These are phyloP conservation scores for Cystofilobasidium ferigula DNA, from an alignment of 768 basidiomycete species.

Conservation along the genomic window DNA sequence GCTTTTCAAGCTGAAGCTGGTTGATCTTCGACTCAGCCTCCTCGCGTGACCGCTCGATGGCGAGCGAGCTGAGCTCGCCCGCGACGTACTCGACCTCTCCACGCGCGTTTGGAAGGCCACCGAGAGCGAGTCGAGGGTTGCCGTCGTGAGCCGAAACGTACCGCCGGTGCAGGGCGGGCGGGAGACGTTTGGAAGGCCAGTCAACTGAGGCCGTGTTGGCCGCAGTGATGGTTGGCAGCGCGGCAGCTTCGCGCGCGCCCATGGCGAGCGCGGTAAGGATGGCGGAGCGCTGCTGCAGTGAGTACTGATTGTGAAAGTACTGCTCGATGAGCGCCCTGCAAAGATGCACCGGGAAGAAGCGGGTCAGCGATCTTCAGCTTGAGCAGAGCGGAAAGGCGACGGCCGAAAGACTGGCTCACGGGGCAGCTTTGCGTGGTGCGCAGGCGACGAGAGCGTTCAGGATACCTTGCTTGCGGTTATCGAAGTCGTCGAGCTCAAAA, in stretches of 20 bases:
- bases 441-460: slow-evolving; percentile 70
- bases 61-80: slow-evolving; percentile 47
- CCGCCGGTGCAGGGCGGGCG: slow-evolving; percentile 56
- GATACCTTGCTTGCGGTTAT: slow-evolving; percentile 60
- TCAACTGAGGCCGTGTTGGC: slow-evolving; percentile 35
- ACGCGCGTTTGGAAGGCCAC: not conserved
- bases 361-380: no score
- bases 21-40: slow-evolving; percentile 50
- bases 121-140: not conserved
- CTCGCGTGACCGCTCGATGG: slow-evolving; percentile 54
- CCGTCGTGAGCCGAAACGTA: slow-evolving; percentile 43
- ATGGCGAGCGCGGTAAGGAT: slow-evolving; percentile 78
- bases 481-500: slow-evolving; percentile 70
- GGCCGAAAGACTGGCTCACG: slow-evolving; percentile 43
- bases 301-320: slow-evolving; percentile 89
- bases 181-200: slow-evolving; percentile 76
- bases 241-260: slow-evolving; percentile 71
- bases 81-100: slow-evolving; percentile 15
- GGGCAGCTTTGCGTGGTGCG: slow-evolving; percentile 63
- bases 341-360: no score
- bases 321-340: slow-evolving; percentile 72
- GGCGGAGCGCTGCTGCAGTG: slow-evolving; percentile 67
- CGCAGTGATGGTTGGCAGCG: slow-evolving; percentile 37
- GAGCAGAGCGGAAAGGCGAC: not conserved
- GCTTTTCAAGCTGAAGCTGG: slow-evolving; percentile 59